Evolutionary conservation across 2,329 filamentous ascomycete species (phyloP).

Genomic region (Tolypocladium endophyticum): DNA sequence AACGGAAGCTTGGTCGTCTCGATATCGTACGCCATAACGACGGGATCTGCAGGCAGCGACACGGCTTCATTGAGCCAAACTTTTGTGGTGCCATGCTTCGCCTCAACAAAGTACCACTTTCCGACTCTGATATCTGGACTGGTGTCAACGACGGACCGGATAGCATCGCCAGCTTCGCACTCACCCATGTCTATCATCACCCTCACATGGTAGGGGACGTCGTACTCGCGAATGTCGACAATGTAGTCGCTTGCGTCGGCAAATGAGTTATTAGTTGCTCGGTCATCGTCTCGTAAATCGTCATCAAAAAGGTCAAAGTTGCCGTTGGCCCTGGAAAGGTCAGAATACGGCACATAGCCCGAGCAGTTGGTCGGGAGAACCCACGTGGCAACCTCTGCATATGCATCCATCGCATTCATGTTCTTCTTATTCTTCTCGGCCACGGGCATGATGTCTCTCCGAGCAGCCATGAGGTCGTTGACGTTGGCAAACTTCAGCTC

Average conservation of each 20-base stretch:
- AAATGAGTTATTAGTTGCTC: slow-evolving; percentile 64
- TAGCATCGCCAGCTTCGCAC: slow-evolving; percentile 2
- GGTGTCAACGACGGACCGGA: slow-evolving; percentile 10
- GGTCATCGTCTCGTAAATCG: slow-evolving; percentile 69
- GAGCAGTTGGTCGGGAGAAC: slow-evolving; percentile 17
- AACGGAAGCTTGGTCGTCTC: slow-evolving; percentile 92
- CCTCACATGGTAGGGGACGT: slow-evolving; percentile 97
- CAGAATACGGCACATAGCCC: slow-evolving; percentile 1
- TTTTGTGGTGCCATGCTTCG: slow-evolving; percentile 81
- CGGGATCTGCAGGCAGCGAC: slow-evolving; percentile 81
- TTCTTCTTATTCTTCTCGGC: slow-evolving; percentile 96
- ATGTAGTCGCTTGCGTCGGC: slow-evolving; percentile 93
- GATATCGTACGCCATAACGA: slow-evolving; percentile 99
- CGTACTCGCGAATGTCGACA: slow-evolving; percentile 97
- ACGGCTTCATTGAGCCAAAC: slow-evolving; percentile 78
- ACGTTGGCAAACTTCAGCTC: slow-evolving; percentile 85
- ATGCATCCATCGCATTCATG: slow-evolving; percentile 94
- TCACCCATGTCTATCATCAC: slow-evolving; percentile 89
- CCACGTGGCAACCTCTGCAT: slow-evolving; percentile 87
- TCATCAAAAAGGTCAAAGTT: slow-evolving; percentile 96
- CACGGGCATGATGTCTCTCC: slow-evolving; percentile 76
- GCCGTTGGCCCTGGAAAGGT: slow-evolving; percentile 51
- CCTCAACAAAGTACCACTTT: slow-evolving; percentile 94
- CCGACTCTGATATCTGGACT: slow-evolving; percentile 77
- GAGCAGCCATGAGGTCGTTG: slow-evolving; percentile 70